A percentile compares a stretch with the other conserved stretches of the same genome.
Conservation (phyloP, 306 rosid genomes). For the Rubus idaeus region DNA sequence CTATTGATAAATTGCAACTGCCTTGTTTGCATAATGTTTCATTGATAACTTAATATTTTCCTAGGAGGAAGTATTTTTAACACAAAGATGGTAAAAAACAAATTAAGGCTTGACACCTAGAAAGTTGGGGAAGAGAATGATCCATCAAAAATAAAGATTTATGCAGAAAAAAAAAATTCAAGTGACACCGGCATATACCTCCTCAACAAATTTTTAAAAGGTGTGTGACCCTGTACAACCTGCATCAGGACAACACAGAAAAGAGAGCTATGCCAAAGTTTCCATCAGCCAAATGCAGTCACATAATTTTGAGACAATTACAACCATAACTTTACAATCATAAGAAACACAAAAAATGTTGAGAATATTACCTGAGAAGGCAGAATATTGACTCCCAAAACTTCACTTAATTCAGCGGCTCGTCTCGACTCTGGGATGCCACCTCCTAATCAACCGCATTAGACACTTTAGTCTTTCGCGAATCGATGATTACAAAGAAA, state of each 20-base stretch:
- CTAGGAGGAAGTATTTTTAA: background rate
- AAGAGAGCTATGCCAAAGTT: conserved; percentile 27
- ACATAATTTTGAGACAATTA: too few species aligned
- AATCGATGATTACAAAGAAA: background rate
- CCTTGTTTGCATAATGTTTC: background rate
- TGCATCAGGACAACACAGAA: conserved; percentile 23
- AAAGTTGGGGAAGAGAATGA: background rate
- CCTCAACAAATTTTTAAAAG: conserved; percentile 33
- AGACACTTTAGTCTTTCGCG: background rate
- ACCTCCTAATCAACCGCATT: conserved; percentile 24
- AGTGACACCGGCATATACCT: conserved; percentile 17
- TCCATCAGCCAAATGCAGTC: conserved; percentile 25
- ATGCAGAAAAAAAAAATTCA: background rate
- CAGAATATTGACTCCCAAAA: conserved; percentile 33
- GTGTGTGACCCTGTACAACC: conserved; percentile 41
- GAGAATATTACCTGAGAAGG: conserved; percentile 33
- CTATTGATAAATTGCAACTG: background rate
- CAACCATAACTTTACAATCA: background rate
- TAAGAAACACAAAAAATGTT: background rate
- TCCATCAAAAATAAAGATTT: background rate
- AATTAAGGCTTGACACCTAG: background rate
- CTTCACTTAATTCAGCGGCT: conserved; percentile 30
- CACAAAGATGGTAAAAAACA: background rate
- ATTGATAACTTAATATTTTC: background rate
- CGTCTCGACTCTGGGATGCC: conserved; percentile 36